A percentile compares a stretch with the other conserved stretches of the same genome.
phyloP scores from a whole-genome alignment of 2,329 filamentous ascomycete genomes.

The Hirsutella minnesotensis region DNA sequence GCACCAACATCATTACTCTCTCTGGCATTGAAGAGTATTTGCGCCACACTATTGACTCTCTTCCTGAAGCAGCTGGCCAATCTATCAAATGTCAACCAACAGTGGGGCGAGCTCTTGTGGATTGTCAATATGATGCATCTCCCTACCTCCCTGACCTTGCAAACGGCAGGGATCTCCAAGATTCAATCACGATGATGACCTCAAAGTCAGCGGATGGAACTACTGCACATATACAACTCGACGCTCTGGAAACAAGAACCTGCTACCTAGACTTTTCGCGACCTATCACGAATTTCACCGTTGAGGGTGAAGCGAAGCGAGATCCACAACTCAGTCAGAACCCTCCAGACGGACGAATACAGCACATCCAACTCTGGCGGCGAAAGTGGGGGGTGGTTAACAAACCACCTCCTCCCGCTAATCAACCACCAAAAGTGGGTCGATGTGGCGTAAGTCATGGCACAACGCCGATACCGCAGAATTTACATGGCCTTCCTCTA shows the following conservation, averaged over 20 bases:
- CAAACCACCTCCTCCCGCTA: no score
- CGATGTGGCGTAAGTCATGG: no score
- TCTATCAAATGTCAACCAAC: conserved; percentile 37
- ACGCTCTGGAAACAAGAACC: conserved; percentile 63
- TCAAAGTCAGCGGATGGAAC: conserved; percentile 20
- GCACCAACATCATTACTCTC: conserved; percentile 57
- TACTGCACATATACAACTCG: conserved; percentile 52
- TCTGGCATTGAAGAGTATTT: conserved; percentile 58
- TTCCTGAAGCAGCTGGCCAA: conserved; percentile 61
- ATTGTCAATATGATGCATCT: conserved; percentile 60
- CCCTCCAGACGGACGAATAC: conserved; percentile 50
- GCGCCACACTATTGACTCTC: conserved; percentile 48
- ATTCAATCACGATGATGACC: conserved; percentile 51
- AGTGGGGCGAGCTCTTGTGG: conserved; percentile 34
- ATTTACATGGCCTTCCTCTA: no score
- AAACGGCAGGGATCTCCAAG: conserved; percentile 29
- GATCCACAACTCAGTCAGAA: conserved; percentile 55
- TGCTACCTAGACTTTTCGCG: conserved; percentile 64
- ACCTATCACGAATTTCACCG: conserved; percentile 52
- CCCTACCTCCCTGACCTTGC: conserved; percentile 47
- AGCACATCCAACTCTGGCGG: conserved; percentile 68
- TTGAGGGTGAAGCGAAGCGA: conserved; percentile 47
- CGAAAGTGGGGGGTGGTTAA: conserved; percentile 73
- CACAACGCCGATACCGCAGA: no score
- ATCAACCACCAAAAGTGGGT: no score